Percentiles rank a stretch among this genome's conserved stretches.
phyloP scores from a whole-genome alignment of 192 early-diverging fungal genomes.

The Podila minutissima region DNA sequence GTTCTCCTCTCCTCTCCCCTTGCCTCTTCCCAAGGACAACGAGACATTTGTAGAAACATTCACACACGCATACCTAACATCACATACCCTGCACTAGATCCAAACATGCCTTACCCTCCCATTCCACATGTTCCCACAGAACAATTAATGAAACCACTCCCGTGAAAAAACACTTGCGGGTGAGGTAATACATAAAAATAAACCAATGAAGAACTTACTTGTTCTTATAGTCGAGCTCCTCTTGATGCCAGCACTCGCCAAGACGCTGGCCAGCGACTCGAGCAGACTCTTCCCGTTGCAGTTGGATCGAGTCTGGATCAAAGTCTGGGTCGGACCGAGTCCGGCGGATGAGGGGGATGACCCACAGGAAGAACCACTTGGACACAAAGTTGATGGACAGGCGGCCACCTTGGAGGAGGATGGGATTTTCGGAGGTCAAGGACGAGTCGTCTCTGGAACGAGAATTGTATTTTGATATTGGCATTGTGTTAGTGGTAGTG shows the following conservation, averaged over 20 bases:
- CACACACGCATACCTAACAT: too few species aligned
- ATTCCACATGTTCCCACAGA: too few species aligned
- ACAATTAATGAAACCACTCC: too few species aligned
- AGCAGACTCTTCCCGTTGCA: slow-evolving; percentile 66
- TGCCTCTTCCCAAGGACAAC: too few species aligned
- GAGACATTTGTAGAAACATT: too few species aligned
- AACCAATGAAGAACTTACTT: slow-evolving; percentile 49
- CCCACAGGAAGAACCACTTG: slow-evolving; percentile 70
- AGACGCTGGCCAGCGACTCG: slow-evolving; percentile 60
- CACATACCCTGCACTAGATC: too few species aligned
- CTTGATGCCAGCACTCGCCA: slow-evolving; percentile 56
- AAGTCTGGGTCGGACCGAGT: slow-evolving; percentile 49
- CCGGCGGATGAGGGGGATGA: slow-evolving; percentile 61
- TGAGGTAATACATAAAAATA: neutral
- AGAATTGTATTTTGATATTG: neutral
- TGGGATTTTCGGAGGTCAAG: slow-evolving; percentile 5
- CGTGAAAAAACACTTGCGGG: too few species aligned
- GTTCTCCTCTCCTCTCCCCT: too few species aligned
- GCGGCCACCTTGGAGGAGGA: slow-evolving; percentile 46
- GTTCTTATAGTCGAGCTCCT: slow-evolving; percentile 50
- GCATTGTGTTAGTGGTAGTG: neutral
- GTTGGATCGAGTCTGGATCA: slow-evolving; percentile 57
- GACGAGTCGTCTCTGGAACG: slow-evolving; percentile 6
- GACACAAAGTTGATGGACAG: slow-evolving; percentile 58
- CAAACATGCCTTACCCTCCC: too few species aligned